These are phyloP conservation scores for Takakia lepidozioides DNA, from an alignment of 225 moss, liverwort and hornwort genomes.

Conservation along the genomic window DNA sequence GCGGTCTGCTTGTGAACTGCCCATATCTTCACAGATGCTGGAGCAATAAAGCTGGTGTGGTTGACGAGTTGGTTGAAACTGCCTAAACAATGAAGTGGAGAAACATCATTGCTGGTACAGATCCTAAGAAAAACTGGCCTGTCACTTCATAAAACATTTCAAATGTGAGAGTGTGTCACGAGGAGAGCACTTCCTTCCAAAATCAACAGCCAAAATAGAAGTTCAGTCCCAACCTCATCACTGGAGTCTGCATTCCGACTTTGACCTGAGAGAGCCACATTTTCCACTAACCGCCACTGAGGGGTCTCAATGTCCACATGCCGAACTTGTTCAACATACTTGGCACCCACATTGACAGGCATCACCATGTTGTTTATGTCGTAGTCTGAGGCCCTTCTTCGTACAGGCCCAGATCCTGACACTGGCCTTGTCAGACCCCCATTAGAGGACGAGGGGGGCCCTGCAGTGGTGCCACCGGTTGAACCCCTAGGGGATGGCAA, in stretches of 20 bases:
- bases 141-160: too few species aligned
- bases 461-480: constrained; percentile 18
- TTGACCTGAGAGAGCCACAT: constrained; percentile 20
- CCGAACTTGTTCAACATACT: constrained; percentile 83
- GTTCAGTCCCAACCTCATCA: constrained; percentile 61
- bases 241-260: constrained; percentile 46
- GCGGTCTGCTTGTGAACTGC: too few species aligned
- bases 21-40: too few species aligned
- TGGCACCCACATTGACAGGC: constrained; percentile 78
- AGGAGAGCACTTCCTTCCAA: too few species aligned
- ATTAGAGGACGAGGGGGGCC: constrained; percentile 36
- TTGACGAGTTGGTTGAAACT: too few species aligned
- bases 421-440: constrained; percentile 49
- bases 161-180: too few species aligned
- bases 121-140: too few species aligned
- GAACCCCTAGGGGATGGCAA: constrained; percentile 33
- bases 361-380: constrained; percentile 96
- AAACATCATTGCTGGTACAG: too few species aligned
- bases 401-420: constrained; percentile 31
- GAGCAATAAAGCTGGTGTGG: too few species aligned
- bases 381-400: constrained; percentile 78
- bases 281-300: constrained; percentile 61
- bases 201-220: too few species aligned
- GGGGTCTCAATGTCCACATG: constrained; percentile 94
- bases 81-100: too few species aligned